Percentiles rank a stretch among this genome's conserved stretches.
Evolutionary conservation across 148 eudicot species (phyloP).

Genomic region (Polygonum maritimum): DNA sequence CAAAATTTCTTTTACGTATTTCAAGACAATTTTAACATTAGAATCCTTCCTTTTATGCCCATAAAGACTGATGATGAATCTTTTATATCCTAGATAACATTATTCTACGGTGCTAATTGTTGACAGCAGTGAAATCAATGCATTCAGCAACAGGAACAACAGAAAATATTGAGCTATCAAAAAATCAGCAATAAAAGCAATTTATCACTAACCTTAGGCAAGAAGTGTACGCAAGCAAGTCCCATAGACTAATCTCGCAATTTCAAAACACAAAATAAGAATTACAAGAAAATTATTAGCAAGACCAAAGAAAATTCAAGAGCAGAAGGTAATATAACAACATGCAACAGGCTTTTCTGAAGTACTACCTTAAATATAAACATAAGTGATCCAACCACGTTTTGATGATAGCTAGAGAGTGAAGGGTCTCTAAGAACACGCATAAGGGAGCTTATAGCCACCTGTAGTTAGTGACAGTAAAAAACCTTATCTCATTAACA

Average conservation of each 20-base stretch:
- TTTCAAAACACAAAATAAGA: not conserved
- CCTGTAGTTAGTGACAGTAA: constrained; percentile 33
- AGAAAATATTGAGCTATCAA: not conserved
- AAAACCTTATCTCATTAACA: not conserved
- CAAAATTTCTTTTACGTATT: not conserved
- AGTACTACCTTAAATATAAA: constrained; percentile 79
- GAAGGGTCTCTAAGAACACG: constrained; percentile 97
- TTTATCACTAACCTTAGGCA: constrained; percentile 71
- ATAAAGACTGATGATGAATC: not conserved
- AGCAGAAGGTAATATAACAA: not conserved
- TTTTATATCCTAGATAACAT: not conserved
- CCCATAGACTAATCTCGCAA: constrained; percentile 80
- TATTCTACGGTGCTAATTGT: not conserved
- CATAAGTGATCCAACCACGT: constrained; percentile 94
- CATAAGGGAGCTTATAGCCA: constrained; percentile 95
- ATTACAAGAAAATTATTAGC: not conserved
- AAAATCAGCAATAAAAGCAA: not conserved
- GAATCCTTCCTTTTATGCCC: not conserved
- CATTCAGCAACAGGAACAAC: not conserved
- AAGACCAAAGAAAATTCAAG: not conserved
- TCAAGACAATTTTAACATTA: not conserved
- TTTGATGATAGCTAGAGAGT: constrained; percentile 85
- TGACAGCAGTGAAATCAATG: not conserved
- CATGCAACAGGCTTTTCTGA: not conserved
- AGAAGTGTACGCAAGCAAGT: constrained; percentile 91